These are phyloP conservation scores for Ephemerocybe angulata DNA, from an alignment of 768 basidiomycete species.

Conservation along the genomic window DNA sequence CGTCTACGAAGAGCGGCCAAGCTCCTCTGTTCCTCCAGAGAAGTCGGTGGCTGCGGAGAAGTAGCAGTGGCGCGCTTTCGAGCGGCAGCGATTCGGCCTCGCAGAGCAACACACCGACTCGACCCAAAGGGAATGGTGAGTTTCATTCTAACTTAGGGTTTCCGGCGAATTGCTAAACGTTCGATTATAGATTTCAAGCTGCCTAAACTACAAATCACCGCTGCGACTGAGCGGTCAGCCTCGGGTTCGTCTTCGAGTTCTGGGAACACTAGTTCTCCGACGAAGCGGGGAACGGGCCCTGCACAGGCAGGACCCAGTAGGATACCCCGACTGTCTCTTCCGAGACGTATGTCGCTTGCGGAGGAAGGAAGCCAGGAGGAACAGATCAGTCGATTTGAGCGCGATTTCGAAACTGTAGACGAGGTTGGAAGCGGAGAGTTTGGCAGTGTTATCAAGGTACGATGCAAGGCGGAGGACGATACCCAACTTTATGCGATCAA, in stretches of 20 bases:
- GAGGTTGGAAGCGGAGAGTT: constrained; percentile 90
- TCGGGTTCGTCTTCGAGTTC: constrained; percentile 60
- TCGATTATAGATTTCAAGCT: constrained; percentile 49
- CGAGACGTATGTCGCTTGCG: constrained; percentile 25
- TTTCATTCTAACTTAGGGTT: constrained; percentile 8
- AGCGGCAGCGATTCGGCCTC: constrained; percentile 65
- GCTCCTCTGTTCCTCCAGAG: constrained; percentile 39
- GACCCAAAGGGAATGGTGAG: constrained; percentile 48
- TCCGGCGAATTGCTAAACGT: constrained; percentile 2
- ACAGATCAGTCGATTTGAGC: constrained; percentile 67
- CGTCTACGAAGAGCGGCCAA: constrained; percentile 13
- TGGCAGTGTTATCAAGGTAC: constrained; percentile 86
- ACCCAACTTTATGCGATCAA: constrained; percentile 79
- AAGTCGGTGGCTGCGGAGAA: constrained; percentile 68
- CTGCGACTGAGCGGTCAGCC: constrained; percentile 45
- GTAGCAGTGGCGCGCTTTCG: constrained; percentile 79
- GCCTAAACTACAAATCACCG: constrained; percentile 45
- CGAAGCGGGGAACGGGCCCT: constrained; percentile 26
- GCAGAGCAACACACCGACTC: constrained; percentile 59
- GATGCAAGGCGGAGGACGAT: constrained; percentile 55
- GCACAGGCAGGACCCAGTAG: neutral
- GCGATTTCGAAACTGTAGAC: constrained; percentile 75
- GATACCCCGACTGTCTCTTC: neutral
- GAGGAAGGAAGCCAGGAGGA: constrained; percentile 45
- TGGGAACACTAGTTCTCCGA: constrained; percentile 43